phyloP scores from a whole-genome alignment of 2,329 filamentous ascomycete species.

The Coleophoma crateriformis region DNA sequence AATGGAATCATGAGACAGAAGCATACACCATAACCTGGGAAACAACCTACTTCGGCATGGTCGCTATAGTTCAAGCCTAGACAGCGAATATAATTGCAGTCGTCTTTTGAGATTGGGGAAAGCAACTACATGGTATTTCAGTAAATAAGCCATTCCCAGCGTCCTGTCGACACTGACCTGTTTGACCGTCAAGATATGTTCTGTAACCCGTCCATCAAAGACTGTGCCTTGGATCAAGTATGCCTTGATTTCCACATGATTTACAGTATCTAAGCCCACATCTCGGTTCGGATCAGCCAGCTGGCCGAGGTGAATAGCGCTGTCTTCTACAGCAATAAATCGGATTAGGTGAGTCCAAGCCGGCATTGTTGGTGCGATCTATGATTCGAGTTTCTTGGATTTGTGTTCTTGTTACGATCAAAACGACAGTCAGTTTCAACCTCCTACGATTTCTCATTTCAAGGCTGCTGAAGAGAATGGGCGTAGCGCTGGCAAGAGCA shows the following conservation, averaged over 20 bases:
- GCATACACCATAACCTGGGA: neutral
- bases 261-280: conserved; percentile 18
- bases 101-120: conserved; percentile 19
- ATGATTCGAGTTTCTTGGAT: no score
- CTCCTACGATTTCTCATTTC: no score
- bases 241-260: conserved; percentile 17
- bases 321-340: conserved; percentile 26
- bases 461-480: no score
- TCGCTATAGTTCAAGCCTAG: conserved; percentile 26
- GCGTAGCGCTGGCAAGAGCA: no score
- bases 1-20: neutral
- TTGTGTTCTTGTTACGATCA: no score
- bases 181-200: conserved; percentile 14
- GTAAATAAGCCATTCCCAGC: no score
- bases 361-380: conserved; percentile 3
- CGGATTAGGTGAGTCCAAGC: conserved; percentile 27
- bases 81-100: conserved; percentile 25
- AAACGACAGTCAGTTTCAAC: no score
- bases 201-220: conserved; percentile 22
- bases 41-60: conserved; percentile 20
- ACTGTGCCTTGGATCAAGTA: conserved; percentile 23
- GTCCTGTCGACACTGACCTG: conserved; percentile 1
- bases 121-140: conserved; percentile 16
- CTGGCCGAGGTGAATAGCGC: conserved; percentile 23
- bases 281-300: conserved; percentile 22